phyloP scores from a whole-genome alignment of 306 rosid species.

The Dalbergia cultrata region DNA sequence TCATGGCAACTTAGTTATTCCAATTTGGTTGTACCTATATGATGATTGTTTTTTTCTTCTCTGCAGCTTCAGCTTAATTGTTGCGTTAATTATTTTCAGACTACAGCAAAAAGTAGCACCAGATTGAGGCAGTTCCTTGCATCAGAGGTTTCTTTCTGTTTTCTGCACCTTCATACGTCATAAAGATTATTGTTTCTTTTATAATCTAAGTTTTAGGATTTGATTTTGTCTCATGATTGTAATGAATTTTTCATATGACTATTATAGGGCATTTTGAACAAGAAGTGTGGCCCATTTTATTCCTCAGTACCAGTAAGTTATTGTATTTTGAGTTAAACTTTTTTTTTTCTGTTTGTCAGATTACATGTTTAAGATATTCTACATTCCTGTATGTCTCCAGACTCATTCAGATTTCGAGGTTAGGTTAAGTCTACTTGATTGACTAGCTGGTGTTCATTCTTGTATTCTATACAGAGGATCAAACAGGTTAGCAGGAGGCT shows the following conservation, averaged over 20 bases:
- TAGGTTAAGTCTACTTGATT: slow-evolving; percentile 24
- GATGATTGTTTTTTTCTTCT: slow-evolving; percentile 35
- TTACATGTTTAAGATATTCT: neutral
- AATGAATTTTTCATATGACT: slow-evolving; percentile 40
- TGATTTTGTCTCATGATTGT: slow-evolving; percentile 19
- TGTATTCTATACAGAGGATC: slow-evolving; percentile 62
- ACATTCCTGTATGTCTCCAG: neutral
- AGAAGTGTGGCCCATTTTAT: slow-evolving; percentile 49
- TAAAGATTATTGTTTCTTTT: neutral
- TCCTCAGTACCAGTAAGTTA: slow-evolving; percentile 67
- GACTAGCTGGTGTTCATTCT: slow-evolving; percentile 34
- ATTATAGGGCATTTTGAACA: slow-evolving; percentile 58
- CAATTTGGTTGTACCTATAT: slow-evolving; percentile 3
- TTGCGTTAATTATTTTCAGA: slow-evolving; percentile 54
- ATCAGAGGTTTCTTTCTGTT: slow-evolving; percentile 62
- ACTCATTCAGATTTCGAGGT: slow-evolving; percentile 3
- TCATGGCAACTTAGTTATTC: neutral
- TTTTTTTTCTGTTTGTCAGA: slow-evolving; percentile 29
- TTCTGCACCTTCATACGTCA: neutral
- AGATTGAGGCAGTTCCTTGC: slow-evolving; percentile 62
- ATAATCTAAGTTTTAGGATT: neutral
- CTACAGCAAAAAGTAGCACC: slow-evolving; percentile 56
- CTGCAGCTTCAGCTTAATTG: slow-evolving; percentile 62
- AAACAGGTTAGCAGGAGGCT: slow-evolving; percentile 64
- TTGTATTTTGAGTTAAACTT: slow-evolving; percentile 34